These are phyloP conservation scores for Podaxis sp. DNA, from an alignment of 768 basidiomycete species.

Conservation along the genomic window DNA sequence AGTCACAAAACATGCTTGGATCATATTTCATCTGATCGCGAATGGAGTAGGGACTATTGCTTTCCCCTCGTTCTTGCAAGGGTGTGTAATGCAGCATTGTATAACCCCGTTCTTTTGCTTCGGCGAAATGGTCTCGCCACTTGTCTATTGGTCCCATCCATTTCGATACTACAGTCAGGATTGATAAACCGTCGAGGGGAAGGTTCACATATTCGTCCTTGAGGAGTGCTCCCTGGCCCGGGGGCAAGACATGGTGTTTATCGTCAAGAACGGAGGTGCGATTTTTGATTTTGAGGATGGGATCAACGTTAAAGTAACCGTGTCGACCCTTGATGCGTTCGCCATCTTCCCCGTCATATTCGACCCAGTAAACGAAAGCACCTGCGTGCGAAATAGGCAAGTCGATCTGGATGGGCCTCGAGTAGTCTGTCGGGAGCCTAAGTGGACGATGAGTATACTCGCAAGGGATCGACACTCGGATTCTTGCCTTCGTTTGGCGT, in stretches of 20 bases:
- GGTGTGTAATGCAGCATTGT: constrained; percentile 99
- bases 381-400: constrained; percentile 96
- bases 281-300: constrained; percentile 70
- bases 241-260: constrained; percentile 46
- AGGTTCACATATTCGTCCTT: constrained; percentile 55
- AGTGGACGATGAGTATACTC: constrained; percentile 16
- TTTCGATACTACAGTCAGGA: constrained; percentile 91
- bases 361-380: constrained; percentile 93
- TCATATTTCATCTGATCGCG: constrained; percentile 84
- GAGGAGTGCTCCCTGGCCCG: constrained; percentile 49
- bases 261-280: constrained; percentile 70
- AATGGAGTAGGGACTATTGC: constrained; percentile 92
- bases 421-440: constrained; percentile 85
- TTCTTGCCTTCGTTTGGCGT: constrained; percentile 72
- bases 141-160: constrained; percentile 89
- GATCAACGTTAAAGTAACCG: constrained; percentile 97
- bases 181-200: constrained; percentile 82
- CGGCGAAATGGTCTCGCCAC: constrained; percentile 79
- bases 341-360: constrained; percentile 69
- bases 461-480: constrained; percentile 8
- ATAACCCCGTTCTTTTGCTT: constrained; percentile 87
- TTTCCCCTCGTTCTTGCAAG: constrained; percentile 85
- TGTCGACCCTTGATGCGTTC: constrained; percentile 75
- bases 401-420: constrained; percentile 90
- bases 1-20: constrained; percentile 54